Percentiles rank a stretch among this genome's conserved stretches.
Evolutionary conservation across 108 stramenopile genomes (phyloP).

Genomic region (Cyclotella sp.): DNA sequence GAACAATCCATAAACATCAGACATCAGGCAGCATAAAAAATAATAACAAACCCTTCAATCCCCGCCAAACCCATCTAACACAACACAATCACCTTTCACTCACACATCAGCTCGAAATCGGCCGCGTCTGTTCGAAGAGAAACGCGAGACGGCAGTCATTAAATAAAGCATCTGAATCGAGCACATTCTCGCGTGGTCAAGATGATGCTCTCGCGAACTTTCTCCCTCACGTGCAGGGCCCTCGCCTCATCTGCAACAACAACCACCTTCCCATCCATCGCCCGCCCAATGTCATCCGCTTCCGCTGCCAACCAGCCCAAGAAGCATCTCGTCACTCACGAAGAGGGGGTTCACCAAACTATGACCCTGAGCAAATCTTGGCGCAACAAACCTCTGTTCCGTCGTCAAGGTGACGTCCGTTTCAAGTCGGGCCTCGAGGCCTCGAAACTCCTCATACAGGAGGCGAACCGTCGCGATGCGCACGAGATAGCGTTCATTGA

Average conservation of each 20-base stretch:
- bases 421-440: slow-evolving; percentile 95
- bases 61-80: no score
- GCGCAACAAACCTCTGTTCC: slow-evolving; percentile 93
- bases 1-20: no score
- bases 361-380: slow-evolving; percentile 83
- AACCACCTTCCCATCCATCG: not conserved
- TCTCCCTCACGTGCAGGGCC: slow-evolving; percentile 30
- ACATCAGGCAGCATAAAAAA: no score
- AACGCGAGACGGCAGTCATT: no score
- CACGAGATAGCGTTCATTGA: slow-evolving; percentile 91
- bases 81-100: no score
- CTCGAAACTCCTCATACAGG: slow-evolving; percentile 85
- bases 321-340: slow-evolving; percentile 53
- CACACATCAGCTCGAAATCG: no score
- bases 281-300: slow-evolving; percentile 27
- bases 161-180: no score
- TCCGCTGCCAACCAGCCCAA: slow-evolving; percentile 30
- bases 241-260: slow-evolving; percentile 17
- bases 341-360: slow-evolving; percentile 86
- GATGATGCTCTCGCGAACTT: slow-evolving; percentile 25
- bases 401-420: slow-evolving; percentile 91
- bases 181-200: no score
- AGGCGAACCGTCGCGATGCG: slow-evolving; percentile 88
- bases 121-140: no score
- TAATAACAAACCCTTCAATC: no score